Percentiles rank a stretch among this genome's conserved stretches.
These are phyloP conservation scores for Thalassiosira profunda DNA, from an alignment of 108 stramenopile genomes.

Conservation along the genomic window DNA sequence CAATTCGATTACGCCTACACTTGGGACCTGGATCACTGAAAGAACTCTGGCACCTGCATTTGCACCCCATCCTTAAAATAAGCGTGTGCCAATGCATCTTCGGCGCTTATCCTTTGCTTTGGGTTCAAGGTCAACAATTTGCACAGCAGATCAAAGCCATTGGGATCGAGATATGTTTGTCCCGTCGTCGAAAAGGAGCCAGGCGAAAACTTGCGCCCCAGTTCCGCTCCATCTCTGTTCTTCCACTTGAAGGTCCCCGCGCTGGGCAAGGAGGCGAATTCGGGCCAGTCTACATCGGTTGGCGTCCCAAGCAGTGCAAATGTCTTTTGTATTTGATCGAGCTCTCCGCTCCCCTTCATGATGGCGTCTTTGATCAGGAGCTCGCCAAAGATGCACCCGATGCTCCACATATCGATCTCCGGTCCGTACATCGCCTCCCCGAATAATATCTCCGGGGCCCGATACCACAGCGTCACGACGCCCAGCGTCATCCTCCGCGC, in stretches of 20 bases:
- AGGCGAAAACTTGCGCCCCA: constrained; percentile 70
- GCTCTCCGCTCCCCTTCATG: constrained; percentile 93
- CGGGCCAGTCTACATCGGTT: constrained; percentile 83
- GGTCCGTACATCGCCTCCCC: constrained; percentile 87
- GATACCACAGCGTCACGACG: constrained; percentile 95
- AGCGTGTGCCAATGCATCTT: constrained; percentile 77
- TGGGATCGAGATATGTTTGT: constrained; percentile 77
- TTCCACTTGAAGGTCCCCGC: constrained; percentile 87
- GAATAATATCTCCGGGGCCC: constrained; percentile 91
- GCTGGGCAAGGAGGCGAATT: constrained; percentile 67
- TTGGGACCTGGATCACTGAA: too few species aligned
- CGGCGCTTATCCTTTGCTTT: constrained; percentile 83
- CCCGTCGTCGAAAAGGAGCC: constrained; percentile 67
- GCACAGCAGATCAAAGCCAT: constrained; percentile 88
- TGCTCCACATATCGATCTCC: constrained; percentile 93
- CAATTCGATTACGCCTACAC: constrained; percentile 45
- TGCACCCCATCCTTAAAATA: constrained; percentile 38
- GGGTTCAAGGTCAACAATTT: constrained; percentile 94
- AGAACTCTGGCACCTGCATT: constrained; percentile 40
- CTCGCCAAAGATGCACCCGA: constrained; percentile 99
- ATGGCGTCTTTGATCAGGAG: constrained; percentile 90
- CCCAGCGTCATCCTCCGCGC: constrained; percentile 75
- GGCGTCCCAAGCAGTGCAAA: constrained; percentile 92
- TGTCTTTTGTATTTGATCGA: constrained; percentile 97
- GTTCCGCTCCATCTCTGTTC: constrained; percentile 32